A percentile compares a stretch with the other conserved stretches of the same genome.
phyloP scores from a whole-genome alignment of 192 early-diverging fungal species.

The Umbelopsis sp. region DNA sequence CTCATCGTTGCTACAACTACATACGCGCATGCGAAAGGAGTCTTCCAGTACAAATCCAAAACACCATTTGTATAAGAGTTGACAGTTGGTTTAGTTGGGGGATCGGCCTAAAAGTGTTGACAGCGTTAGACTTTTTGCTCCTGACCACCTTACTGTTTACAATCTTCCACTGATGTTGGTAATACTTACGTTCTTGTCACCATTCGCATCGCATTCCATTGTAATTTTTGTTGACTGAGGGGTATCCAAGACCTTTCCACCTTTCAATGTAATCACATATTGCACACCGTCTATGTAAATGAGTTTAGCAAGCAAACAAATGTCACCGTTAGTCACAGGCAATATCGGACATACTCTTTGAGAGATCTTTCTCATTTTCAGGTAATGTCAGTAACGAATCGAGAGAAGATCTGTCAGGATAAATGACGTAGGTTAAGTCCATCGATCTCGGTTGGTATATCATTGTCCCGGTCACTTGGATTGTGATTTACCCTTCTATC shows the following conservation, averaged over 20 bases:
- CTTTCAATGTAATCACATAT: slow-evolving; percentile 27
- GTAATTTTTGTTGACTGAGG: slow-evolving; percentile 32
- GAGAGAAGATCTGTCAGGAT: neutral
- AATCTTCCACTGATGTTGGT: neutral
- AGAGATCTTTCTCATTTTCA: slow-evolving; percentile 17
- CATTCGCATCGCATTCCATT: slow-evolving; percentile 32
- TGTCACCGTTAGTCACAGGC: too few relatives aligned
- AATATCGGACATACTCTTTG: slow-evolving; percentile 21
- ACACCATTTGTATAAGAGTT: slow-evolving; percentile 18
- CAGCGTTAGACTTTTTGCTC: neutral
- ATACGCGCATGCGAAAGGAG: slow-evolving; percentile 28
- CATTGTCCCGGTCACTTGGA: neutral
- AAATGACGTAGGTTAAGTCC: neutral
- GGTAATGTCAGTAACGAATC: slow-evolving; percentile 12
- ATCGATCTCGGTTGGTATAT: neutral
- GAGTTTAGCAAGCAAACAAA: neutral
- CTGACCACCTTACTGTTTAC: neutral
- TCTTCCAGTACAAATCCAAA: slow-evolving; percentile 17
- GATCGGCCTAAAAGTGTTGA: neutral
- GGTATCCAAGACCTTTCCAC: slow-evolving; percentile 19
- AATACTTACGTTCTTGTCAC: slow-evolving; percentile 25
- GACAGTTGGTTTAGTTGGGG: slow-evolving; percentile 4
- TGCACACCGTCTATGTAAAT: slow-evolving; percentile 23
- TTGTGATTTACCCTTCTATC: neutral
- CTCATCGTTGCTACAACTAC: neutral